Conservation (phyloP, 129 eudicot species). For the Solidago caesia region DNA sequence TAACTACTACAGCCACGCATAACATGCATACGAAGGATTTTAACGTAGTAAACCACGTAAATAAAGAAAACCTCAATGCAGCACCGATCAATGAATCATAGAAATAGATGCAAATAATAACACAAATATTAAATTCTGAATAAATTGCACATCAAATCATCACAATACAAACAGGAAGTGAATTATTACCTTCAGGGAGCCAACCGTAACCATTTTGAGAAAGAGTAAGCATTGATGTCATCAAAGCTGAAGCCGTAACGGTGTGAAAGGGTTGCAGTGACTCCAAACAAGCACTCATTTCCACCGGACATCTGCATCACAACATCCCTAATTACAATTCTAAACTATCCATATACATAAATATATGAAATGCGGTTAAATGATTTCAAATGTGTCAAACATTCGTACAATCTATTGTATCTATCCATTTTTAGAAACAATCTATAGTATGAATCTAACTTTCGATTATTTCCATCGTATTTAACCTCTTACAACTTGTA, state of each 20-base stretch:
- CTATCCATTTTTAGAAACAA: too few species aligned
- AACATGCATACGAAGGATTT: conserved; percentile 3
- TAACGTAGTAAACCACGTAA: conserved; percentile 1
- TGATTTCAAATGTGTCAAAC: too few species aligned
- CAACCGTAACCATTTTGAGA: conserved; percentile 66
- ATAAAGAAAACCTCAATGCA: background rate
- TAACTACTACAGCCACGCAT: background rate
- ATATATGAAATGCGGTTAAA: background rate
- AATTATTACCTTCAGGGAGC: conserved; percentile 74
- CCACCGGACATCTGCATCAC: conserved; percentile 60
- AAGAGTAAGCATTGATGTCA: conserved; percentile 88
- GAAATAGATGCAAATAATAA: background rate
- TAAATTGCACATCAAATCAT: background rate
- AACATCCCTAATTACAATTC: conserved; percentile 1
- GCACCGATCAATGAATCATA: background rate
- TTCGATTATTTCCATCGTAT: too few species aligned
- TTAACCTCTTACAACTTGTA: too few species aligned
- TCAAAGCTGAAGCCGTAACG: conserved; percentile 89
- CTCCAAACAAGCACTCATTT: conserved; percentile 71
- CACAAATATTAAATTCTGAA: background rate
- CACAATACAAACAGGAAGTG: background rate
- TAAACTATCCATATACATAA: background rate
- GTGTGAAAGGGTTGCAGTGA: conserved; percentile 89
- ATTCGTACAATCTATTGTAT: too few species aligned
- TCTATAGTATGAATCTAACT: too few species aligned